Conservation (phyloP, 805 yeast species). For the Zygoascus ofunaensis region DNA sequence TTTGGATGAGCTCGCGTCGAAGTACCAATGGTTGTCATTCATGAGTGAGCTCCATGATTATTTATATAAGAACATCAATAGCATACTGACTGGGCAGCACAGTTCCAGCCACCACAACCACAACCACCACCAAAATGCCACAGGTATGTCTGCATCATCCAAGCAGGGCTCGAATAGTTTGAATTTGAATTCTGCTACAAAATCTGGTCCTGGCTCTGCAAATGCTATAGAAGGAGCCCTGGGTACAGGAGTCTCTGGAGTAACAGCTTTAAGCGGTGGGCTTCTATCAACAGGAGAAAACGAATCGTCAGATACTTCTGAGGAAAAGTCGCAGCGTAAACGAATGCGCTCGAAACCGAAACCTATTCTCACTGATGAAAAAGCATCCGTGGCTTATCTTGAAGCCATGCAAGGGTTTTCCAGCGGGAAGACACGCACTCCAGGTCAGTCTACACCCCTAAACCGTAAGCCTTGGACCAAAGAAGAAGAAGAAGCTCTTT, state of each 20-base stretch:
- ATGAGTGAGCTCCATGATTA: slow-evolving; percentile 72
- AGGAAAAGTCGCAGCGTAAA: neutral
- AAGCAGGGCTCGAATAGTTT: neutral
- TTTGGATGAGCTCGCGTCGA: slow-evolving; percentile 49
- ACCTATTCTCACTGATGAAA: neutral
- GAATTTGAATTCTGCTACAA: neutral
- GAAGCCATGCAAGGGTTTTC: slow-evolving; percentile 3
- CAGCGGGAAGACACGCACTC: neutral
- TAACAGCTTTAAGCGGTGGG: too few species aligned
- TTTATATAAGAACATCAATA: slow-evolving; percentile 26
- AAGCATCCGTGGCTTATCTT: slow-evolving; percentile 7
- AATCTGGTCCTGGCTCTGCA: neutral
- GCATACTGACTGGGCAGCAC: neutral
- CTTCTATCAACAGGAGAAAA: neutral
- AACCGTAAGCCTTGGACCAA: slow-evolving; percentile 73
- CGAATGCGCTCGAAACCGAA: neutral
- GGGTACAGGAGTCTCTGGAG: neutral
- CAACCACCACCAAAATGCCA: too few species aligned
- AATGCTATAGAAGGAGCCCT: neutral
- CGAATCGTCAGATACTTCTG: neutral
- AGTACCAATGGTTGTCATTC: slow-evolving; percentile 81
- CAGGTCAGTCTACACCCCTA: slow-evolving; percentile 5
- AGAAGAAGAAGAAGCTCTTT: slow-evolving; percentile 78
- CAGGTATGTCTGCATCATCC: neutral
- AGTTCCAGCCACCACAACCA: slow-evolving; percentile 38